Evolutionary conservation across 1,139 yeast species (phyloP), one percentile per base, ranked within the genome.

Genomic region (Hyphopichia fennica): DNA sequence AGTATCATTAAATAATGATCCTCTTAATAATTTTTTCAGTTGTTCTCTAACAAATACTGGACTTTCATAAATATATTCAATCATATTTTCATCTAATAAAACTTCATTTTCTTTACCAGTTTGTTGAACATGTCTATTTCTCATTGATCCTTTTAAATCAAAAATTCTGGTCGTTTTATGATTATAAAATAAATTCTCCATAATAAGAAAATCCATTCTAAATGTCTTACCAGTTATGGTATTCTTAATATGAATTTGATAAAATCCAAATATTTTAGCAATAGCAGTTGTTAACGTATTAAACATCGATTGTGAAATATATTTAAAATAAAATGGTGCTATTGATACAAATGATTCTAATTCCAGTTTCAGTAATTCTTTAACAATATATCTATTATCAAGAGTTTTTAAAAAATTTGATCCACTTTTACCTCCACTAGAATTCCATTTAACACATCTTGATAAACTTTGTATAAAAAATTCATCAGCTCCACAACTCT

Each of bases 51-150:
- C 96, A 70, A 90, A 95, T 33, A 95, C 77, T 0, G 99, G 99
- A 22, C 95, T 85, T 61, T 95, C 99, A 56, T 89, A 93, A 45
- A 95, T 93, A 60, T 88, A 93, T 61, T 95, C 99, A 50, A 95
- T 95, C 98, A 95, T 93, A 57, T 95, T 95, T 56, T 93, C 99
- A 65, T 95, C 99, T 44, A 95, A 66, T 32, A 95, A 69, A 1
- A 95, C 99, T 62, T 95, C 98, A 57, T 95, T 90, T 50, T 87
- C 97, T 55, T 82, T 83, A 5, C 99, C 99, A 0, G 99, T 95
- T 61, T 91, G 96, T 52, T 93, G 87, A 28, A 91, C 99, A 57
- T 91, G 98, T 48, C 99, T 75, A 62, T 95, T 95, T 47, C 99
- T 73, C 99, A 95, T 93, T 0, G 98, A 90, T 0, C 99, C 99